Evolutionary conservation across 305 asterid species (phyloP).

Genomic region (Withania somnifera): DNA sequence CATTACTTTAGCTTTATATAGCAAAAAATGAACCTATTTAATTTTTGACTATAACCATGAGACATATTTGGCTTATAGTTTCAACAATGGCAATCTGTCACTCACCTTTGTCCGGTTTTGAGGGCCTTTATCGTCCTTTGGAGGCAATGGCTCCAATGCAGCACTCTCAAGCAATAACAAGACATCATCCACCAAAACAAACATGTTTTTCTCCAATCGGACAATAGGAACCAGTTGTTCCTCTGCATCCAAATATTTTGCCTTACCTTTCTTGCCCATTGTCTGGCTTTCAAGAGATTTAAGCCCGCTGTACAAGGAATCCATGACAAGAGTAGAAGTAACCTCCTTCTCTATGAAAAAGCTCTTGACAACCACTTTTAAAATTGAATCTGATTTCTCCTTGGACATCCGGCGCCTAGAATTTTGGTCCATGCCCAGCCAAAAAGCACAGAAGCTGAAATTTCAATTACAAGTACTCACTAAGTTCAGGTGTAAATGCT

Average conservation of each 20-base stretch:
- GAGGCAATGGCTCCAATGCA: constrained; percentile 88
- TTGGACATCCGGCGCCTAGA: constrained; percentile 55
- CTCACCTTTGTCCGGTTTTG: constrained; percentile 88
- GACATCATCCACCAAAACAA: constrained; percentile 87
- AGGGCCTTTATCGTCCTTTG: constrained; percentile 96
- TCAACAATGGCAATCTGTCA: neutral
- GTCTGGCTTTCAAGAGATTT: constrained; percentile 81
- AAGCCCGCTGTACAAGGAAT: constrained; percentile 82
- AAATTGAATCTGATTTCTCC: constrained; percentile 72
- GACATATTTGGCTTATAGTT: neutral
- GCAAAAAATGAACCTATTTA: neutral
- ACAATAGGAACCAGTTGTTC: constrained; percentile 56
- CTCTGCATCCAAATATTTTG: constrained; percentile 42
- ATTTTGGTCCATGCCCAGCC: constrained; percentile 70
- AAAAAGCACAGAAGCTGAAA: constrained; percentile 81
- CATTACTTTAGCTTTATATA: neutral
- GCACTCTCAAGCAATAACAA: constrained; percentile 79
- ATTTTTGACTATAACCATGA: neutral
- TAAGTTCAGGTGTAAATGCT: neutral
- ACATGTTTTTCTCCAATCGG: constrained; percentile 59
- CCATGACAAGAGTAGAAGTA: constrained; percentile 97
- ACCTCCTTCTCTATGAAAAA: constrained; percentile 94
- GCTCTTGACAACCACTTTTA: constrained; percentile 76
- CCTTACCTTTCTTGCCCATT: constrained; percentile 56
- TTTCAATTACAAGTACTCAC: neutral